Conservation (phyloP, 164 flowering plant species). For the Piper betle region DNA sequence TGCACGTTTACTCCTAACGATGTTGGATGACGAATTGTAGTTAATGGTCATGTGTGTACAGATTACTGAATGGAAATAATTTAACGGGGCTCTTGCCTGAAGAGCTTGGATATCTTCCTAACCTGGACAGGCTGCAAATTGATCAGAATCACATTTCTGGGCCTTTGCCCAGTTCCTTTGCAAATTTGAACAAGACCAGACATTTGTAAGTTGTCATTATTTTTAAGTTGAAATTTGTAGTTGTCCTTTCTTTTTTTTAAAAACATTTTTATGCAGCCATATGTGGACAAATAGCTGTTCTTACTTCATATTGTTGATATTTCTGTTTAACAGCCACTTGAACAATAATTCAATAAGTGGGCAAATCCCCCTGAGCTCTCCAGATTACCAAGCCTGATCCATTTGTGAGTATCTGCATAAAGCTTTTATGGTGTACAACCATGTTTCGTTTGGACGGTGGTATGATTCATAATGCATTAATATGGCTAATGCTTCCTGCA, state of each 20-base stretch:
- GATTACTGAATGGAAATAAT: conserved; percentile 74
- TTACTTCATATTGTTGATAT: background rate
- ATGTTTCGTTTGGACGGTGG: too few relatives aligned
- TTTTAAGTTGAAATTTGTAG: background rate
- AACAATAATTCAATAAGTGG: conserved; percentile 94
- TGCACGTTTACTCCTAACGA: too few relatives aligned
- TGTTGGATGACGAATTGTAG: too few relatives aligned
- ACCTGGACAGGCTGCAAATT: conserved; percentile 49
- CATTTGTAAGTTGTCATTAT: conserved; percentile 56
- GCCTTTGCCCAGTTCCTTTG: conserved; percentile 65
- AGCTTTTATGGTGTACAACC: too few relatives aligned
- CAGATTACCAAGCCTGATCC: conserved; percentile 50
- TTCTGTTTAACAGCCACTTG: conserved; percentile 47
- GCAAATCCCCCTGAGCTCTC: conserved; percentile 69
- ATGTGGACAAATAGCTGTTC: background rate
- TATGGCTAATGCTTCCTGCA: too few relatives aligned
- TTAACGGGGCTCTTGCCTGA: conserved; percentile 63
- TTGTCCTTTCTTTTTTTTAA: background rate
- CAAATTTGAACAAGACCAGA: conserved; percentile 33
- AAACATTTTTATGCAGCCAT: background rate
- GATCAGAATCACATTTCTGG: conserved; percentile 69
- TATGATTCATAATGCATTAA: too few relatives aligned
- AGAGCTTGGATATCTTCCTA: conserved; percentile 68
- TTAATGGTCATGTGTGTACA: conserved; percentile 14
- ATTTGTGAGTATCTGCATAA: conserved; percentile 51